Conservation (phyloP, 495 filamentous ascomycete species). For the Bathelium albidoporum region DNA sequence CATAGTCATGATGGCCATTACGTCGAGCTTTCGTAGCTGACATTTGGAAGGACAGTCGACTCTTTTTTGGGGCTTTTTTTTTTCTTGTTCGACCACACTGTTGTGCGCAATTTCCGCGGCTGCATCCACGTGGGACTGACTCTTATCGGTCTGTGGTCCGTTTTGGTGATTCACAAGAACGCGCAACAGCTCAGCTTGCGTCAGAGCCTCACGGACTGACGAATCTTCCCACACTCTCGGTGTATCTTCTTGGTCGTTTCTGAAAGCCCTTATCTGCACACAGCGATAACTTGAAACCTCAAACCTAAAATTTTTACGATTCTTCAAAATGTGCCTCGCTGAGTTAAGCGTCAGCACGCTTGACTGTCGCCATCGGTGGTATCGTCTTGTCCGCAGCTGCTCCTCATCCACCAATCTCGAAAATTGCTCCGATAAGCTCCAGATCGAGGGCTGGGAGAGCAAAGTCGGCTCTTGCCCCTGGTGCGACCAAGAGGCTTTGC, state of each 20-base stretch:
- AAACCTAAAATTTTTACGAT: not conserved
- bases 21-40: constrained; percentile 2
- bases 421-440: constrained; percentile 27
- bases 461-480: constrained; percentile 32
- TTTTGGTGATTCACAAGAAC: not conserved
- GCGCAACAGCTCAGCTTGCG: not conserved
- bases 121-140: not conserved
- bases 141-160: not conserved
- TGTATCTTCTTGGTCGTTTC: not conserved
- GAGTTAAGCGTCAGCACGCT: constrained; percentile 30
- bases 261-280: not conserved
- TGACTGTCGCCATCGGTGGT: constrained; percentile 33
- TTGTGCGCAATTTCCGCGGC: not conserved
- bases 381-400: constrained; percentile 26
- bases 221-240: not conserved
- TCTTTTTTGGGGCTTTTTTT: not conserved
- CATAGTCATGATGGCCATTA: not conserved
- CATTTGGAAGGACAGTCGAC: not conserved
- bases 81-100: not conserved
- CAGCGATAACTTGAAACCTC: not conserved
- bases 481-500: constrained; percentile 18
- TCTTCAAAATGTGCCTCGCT: constrained; percentile 29
- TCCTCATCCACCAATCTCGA: constrained; percentile 23
- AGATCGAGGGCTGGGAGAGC: constrained; percentile 32
- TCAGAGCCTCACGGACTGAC: not conserved